These are phyloP conservation scores for Cyberlindnera euphorbiae DNA, from an alignment of 805 yeast genomes.

Conservation along the genomic window DNA sequence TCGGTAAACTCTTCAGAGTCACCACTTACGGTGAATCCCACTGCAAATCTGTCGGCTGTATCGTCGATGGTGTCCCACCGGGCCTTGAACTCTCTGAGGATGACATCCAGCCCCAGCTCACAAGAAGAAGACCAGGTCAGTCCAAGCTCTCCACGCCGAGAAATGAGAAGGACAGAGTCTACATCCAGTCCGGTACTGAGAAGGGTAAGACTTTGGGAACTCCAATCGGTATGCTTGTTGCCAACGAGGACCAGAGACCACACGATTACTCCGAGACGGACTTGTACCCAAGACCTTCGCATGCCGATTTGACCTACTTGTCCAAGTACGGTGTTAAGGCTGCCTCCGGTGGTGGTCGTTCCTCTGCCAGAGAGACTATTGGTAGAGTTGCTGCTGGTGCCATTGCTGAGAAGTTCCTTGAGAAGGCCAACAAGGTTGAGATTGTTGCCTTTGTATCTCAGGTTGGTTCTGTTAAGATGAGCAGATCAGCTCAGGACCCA, in stretches of 20 bases:
- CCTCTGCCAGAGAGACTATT: conserved; percentile 95
- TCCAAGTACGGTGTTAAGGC: conserved; percentile 91
- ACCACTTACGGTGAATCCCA: conserved; percentile 98
- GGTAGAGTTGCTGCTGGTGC: conserved; percentile 99
- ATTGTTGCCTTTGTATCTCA: conserved; percentile 96
- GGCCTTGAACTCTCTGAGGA: conserved; percentile 79
- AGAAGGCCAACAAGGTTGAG: conserved; percentile 75
- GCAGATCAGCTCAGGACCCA: conserved; percentile 62
- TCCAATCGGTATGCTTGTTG: conserved; percentile 90
- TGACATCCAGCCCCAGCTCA: conserved; percentile 92
- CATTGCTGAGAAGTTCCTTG: conserved; percentile 87
- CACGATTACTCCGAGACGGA: conserved; percentile 95
- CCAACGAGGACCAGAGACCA: conserved; percentile 95
- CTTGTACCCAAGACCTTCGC: conserved; percentile 94
- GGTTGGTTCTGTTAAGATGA: conserved; percentile 77
- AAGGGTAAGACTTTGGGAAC: conserved; percentile 88
- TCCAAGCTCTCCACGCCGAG: conserved; percentile 89
- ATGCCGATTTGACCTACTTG: conserved; percentile 93
- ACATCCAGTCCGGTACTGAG: conserved; percentile 93
- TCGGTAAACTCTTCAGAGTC: conserved; percentile 61
- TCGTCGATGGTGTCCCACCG: conserved; percentile 97
- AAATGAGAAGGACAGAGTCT: conserved; percentile 89
- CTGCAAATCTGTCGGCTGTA: conserved; percentile 96
- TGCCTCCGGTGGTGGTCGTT: conserved; percentile 95
- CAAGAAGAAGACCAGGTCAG: conserved; percentile 98